Evolutionary conservation across 495 filamentous ascomycete genomes (phyloP), one percentile per base, ranked within the genome.

Genomic region (Monascus purpureus): DNA sequence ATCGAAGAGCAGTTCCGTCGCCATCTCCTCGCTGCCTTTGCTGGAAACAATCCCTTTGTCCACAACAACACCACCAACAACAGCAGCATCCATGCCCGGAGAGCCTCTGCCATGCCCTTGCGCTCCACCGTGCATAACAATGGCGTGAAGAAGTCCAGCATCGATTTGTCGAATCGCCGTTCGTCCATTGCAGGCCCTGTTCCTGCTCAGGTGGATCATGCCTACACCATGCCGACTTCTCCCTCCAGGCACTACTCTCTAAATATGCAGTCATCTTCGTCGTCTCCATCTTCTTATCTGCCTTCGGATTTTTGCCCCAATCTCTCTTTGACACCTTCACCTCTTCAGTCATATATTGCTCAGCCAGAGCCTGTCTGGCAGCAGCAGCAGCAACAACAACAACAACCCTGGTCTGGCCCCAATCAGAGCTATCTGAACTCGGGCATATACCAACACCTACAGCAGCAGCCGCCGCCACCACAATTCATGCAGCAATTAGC

Each of bases 1-100:
- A 49, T 65, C 17, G 49, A 63, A 37, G 47, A 55, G 25, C 49
- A 61, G 16, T 59, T 63, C 38, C 52, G 59, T 28, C 48, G 53
- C 24, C 55, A 62, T 27, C 44, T 65, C 0, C 38, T 60, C 6
- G 52, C 52, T 2, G 47, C 52, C 9, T 53, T 59, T 17, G 52
- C n/a, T n/a, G n/a, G n/a, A n/a, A n/a, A n/a, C n/a, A n/a, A n/a
- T n/a, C n/a, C n/a, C n/a, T n/a, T n/a, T n/a, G n/a, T n/a, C n/a
- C n/a, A n/a, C n/a, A n/a, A n/a, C n/a, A n/a, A n/a, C n/a, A n/a
- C 50, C 15, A 38, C 51, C 17, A 41, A 47, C 11, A 39, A 41
- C 9, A 44, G 43, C 47, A 43, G 1, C 32, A 36, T 37, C 41
- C 41, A 28, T 41, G 40, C 43, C 23, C 40, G 47, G 13, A 40